phyloP scores from a whole-genome alignment of 2,329 filamentous ascomycete species.

The Neofusicoccum umdonicola region DNA sequence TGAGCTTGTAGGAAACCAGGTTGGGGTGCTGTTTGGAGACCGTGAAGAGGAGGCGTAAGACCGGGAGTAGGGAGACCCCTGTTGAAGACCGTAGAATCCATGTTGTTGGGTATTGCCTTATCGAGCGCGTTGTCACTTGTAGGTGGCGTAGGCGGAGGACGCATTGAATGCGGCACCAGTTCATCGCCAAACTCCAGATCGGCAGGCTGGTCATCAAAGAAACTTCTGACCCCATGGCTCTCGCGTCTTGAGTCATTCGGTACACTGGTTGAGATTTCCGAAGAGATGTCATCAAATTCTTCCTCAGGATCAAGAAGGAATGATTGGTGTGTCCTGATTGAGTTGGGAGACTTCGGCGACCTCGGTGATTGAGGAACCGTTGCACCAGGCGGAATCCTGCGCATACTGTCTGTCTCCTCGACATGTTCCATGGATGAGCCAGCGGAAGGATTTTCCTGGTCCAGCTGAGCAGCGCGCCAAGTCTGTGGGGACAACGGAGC shows the following conservation, averaged over 20 bases:
- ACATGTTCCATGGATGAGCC: conserved; percentile 52
- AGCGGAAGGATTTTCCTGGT: conserved; percentile 33
- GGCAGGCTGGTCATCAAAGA: conserved; percentile 49
- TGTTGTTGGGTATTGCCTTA: conserved; percentile 25
- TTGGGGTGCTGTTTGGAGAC: background rate
- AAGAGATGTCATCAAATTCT: conserved; percentile 54
- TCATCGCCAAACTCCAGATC: conserved; percentile 32
- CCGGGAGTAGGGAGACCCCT: conserved; percentile 38
- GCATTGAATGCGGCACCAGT: conserved; percentile 33
- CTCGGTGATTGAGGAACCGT: conserved; percentile 38
- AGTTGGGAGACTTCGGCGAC: conserved; percentile 22
- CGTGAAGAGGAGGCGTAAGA: conserved; percentile 31
- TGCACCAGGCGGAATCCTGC: conserved; percentile 44
- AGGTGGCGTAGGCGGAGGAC: conserved; percentile 44
- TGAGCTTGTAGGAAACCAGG: background rate
- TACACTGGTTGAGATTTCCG: conserved; percentile 49
- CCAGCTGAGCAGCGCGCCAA: conserved; percentile 20
- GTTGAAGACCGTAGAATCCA: conserved; percentile 32
- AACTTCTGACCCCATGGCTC: conserved; percentile 45
- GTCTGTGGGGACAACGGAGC: conserved; percentile 27
- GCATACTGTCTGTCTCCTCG: conserved; percentile 52
- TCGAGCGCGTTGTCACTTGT: conserved; percentile 30
- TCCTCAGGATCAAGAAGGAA: conserved; percentile 55
- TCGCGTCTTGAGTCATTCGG: conserved; percentile 39
- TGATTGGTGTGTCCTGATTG: conserved; percentile 34